Percentiles rank a stretch among this genome's conserved stretches.
Evolutionary conservation across 371 early-diverging fungal species (phyloP).

Genomic region (Phascolomyces articulosus): DNA sequence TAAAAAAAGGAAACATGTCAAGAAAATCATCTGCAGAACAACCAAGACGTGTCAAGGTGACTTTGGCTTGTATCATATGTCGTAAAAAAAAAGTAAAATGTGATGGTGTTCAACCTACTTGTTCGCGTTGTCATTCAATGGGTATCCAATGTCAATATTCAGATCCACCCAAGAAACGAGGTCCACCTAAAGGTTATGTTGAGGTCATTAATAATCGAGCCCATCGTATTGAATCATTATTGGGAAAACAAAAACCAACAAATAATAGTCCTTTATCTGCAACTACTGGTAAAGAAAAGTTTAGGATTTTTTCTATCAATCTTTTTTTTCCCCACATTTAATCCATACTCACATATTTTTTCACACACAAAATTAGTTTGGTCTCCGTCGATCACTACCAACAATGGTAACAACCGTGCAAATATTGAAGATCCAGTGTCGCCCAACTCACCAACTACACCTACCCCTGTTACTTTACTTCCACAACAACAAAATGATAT

Average conservation of each 20-base stretch:
- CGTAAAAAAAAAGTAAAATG: slow-evolving; percentile 56
- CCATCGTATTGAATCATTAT: slow-evolving; percentile 68
- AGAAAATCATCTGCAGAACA: slow-evolving; percentile 15
- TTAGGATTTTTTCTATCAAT: background rate
- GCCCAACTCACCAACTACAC: too few relatives aligned
- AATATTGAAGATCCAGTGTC: background rate
- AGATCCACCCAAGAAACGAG: slow-evolving; percentile 48
- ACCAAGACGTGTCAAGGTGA: slow-evolving; percentile 47
- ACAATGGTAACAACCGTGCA: slow-evolving; percentile 1
- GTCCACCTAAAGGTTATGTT: slow-evolving; percentile 76
- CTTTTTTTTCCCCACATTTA: background rate
- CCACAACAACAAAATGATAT: slow-evolving; percentile 4
- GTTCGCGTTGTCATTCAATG: slow-evolving; percentile 41
- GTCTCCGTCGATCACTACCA: slow-evolving; percentile 5
- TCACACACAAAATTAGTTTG: background rate
- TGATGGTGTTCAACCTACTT: slow-evolving; percentile 47
- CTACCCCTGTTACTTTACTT: background rate
- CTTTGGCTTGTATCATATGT: slow-evolving; percentile 47
- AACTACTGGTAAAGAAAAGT: background rate
- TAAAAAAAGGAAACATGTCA: too few relatives aligned
- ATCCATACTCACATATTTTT: background rate
- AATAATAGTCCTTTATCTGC: background rate
- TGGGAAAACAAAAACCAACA: slow-evolving; percentile 20
- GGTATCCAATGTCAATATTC: slow-evolving; percentile 40
- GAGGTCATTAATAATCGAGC: slow-evolving; percentile 73